These are phyloP conservation scores for Lophium mytilinum DNA, from an alignment of 495 filamentous ascomycete species.

Conservation along the genomic window DNA sequence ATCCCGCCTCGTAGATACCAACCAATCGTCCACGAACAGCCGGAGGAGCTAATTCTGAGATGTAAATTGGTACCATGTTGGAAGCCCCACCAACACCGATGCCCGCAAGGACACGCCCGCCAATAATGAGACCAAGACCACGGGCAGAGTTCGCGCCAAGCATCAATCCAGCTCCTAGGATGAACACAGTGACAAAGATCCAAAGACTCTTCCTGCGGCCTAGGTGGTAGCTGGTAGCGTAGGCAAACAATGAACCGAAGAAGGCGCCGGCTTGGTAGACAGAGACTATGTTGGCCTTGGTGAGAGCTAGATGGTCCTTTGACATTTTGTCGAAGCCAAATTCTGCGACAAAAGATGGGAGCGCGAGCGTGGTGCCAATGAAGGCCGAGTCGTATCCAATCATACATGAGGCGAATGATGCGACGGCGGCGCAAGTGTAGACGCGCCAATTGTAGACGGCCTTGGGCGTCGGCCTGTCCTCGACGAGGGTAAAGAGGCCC, in stretches of 20 bases:
- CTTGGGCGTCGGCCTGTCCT: slow-evolving; percentile 57
- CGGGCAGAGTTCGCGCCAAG: slow-evolving; percentile 38
- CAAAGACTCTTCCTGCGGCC: slow-evolving; percentile 24
- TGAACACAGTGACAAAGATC: slow-evolving; percentile 21
- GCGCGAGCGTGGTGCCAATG: slow-evolving; percentile 18
- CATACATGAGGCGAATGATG: slow-evolving; percentile 62
- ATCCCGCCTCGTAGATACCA: slow-evolving; percentile 64
- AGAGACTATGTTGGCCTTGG: slow-evolving; percentile 47
- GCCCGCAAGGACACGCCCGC: slow-evolving; percentile 35
- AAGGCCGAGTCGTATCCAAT: slow-evolving; percentile 44
- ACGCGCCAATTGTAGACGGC: slow-evolving; percentile 72
- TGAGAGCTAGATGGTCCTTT: slow-evolving; percentile 1
- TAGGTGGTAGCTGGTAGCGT: slow-evolving; percentile 20
- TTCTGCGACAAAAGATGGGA: slow-evolving; percentile 14
- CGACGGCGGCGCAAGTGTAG: slow-evolving; percentile 52
- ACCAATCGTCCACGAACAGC: slow-evolving; percentile 40
- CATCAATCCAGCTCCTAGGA: slow-evolving; percentile 26
- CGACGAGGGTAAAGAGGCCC: slow-evolving; percentile 51
- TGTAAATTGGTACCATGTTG: slow-evolving; percentile 37
- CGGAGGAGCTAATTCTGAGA: slow-evolving; percentile 36
- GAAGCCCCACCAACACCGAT: slow-evolving; percentile 34
- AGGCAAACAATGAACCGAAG: slow-evolving; percentile 27
- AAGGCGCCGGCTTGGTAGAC: slow-evolving; percentile 44
- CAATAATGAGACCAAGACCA: slow-evolving; percentile 50
- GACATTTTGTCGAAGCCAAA: slow-evolving; percentile 11